Evolutionary conservation across 2,329 filamentous ascomycete species (phyloP).

Genomic region (Fusarium devonianum): DNA sequence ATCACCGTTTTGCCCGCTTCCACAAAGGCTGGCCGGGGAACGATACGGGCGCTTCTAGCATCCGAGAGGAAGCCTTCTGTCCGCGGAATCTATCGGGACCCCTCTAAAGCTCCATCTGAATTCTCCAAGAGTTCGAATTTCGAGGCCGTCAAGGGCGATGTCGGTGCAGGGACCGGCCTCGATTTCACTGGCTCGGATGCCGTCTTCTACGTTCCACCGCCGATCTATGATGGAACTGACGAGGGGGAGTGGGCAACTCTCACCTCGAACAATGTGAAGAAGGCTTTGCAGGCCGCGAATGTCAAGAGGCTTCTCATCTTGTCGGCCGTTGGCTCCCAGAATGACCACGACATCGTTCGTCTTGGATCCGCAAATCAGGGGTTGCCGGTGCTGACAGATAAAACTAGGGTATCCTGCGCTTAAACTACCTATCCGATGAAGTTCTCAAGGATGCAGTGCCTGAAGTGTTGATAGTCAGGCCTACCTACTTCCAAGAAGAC

Average conservation of each 20-base stretch:
- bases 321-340: slow-evolving; percentile 44
- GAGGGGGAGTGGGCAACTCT: slow-evolving; percentile 35
- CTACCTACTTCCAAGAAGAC: slow-evolving; percentile 36
- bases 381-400: not conserved
- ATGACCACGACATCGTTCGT: slow-evolving; percentile 43
- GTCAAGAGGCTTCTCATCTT: slow-evolving; percentile 37
- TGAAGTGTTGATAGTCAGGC: slow-evolving; percentile 31
- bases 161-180: slow-evolving; percentile 35
- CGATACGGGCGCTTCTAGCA: slow-evolving; percentile 40
- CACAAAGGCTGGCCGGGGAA: slow-evolving; percentile 43
- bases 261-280: slow-evolving; percentile 28
- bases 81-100: slow-evolving; percentile 44
- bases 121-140: slow-evolving; percentile 43
- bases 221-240: slow-evolving; percentile 38
- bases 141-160: slow-evolving; percentile 43
- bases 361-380: not conserved
- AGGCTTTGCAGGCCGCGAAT: slow-evolving; percentile 26
- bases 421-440: slow-evolving; percentile 36
- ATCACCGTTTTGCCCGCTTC: slow-evolving; percentile 47
- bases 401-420: slow-evolving; percentile 37
- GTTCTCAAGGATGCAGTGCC: slow-evolving; percentile 30
- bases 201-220: slow-evolving; percentile 47
- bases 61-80: slow-evolving; percentile 32
- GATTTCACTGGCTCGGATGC: slow-evolving; percentile 43
- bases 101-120: slow-evolving; percentile 41